Conservation (phyloP, 192 early-diverging fungal genomes). For the Paraglomus brasilianum region DNA sequence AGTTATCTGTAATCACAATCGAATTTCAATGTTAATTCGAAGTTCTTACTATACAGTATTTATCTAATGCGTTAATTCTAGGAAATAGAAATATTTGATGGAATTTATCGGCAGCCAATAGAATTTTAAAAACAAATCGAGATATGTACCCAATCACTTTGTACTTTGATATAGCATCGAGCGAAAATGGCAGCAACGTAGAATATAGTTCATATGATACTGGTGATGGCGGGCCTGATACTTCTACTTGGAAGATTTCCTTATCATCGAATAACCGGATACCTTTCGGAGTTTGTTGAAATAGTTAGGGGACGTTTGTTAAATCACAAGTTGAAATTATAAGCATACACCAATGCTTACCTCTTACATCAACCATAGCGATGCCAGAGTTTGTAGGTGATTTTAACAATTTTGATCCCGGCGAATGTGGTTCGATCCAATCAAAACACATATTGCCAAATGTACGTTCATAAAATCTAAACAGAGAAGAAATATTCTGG, state of each 20-base stretch:
- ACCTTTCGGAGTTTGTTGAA: constrained; percentile 2
- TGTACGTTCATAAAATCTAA: constrained; percentile 30
- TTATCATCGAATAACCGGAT: constrained; percentile 24
- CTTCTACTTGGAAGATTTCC: constrained; percentile 22
- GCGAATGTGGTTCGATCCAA: constrained; percentile 30
- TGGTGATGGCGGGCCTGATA: constrained; percentile 20
- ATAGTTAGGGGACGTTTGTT: neutral
- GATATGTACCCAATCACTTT: too few species aligned
- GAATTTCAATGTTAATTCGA: too few species aligned
- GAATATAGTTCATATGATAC: constrained; percentile 12
- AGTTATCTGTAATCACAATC: too few species aligned
- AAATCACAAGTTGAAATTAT: neutral
- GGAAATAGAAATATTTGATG: too few species aligned
- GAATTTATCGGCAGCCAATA: too few species aligned
- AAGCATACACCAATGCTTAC: constrained; percentile 7
- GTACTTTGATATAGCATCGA: constrained; percentile 18
- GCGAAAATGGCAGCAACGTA: constrained; percentile 6
- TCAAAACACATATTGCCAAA: constrained; percentile 25
- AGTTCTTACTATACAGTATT: too few species aligned
- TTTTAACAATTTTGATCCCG: constrained; percentile 25
- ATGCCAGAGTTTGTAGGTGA: constrained; percentile 23
- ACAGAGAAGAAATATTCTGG: constrained; percentile 28
- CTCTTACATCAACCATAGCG: constrained; percentile 18
- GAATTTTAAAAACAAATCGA: too few species aligned
- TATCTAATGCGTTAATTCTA: too few species aligned